Percentiles rank a stretch among this genome's conserved stretches.
Evolutionary conservation across 352 stramenopile species (phyloP).

Genomic region (Pythium guiyangense): DNA sequence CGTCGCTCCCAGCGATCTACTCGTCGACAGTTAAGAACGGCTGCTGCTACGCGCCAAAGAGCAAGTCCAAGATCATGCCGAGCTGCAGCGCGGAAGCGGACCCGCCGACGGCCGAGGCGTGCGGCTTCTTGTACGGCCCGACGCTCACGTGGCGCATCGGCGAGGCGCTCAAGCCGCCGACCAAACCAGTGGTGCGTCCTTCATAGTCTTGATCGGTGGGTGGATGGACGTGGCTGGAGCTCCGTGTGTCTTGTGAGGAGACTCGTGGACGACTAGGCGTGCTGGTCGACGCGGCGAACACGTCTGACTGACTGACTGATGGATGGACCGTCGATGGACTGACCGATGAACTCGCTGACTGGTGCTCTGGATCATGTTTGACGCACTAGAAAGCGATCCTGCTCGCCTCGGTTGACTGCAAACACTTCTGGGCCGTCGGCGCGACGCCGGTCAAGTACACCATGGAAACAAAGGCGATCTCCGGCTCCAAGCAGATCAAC

Average conservation of each 20-base stretch:
- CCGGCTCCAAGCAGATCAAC: conserved; percentile 80
- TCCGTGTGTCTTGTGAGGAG: too few relatives aligned
- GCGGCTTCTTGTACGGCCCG: conserved; percentile 74
- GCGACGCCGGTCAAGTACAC: conserved; percentile 70
- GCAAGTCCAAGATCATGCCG: conserved; percentile 38
- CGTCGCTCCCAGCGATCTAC: conserved; percentile 69
- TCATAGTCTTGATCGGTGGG: too few relatives aligned
- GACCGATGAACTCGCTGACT: too few relatives aligned
- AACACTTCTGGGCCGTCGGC: conserved; percentile 78
- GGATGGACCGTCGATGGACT: too few relatives aligned
- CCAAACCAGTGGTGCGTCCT: conserved; percentile 22
- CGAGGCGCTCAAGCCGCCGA: conserved; percentile 42
- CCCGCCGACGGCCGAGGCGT: conserved; percentile 52
- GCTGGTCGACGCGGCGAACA: too few relatives aligned
- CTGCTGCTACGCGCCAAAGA: conserved; percentile 62
- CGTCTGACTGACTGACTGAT: too few relatives aligned
- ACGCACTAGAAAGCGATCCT: conserved; percentile 67
- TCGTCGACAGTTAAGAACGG: conserved; percentile 51
- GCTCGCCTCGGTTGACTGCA: conserved; percentile 75
- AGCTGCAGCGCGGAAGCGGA: conserved; percentile 54
- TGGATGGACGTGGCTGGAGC: too few relatives aligned
- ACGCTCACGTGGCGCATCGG: conserved; percentile 79
- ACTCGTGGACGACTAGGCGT: too few relatives aligned
- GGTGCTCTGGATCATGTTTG: too few relatives aligned
- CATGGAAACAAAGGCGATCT: conserved; percentile 54